Evolutionary conservation across 2,329 filamentous ascomycete species (phyloP).

Genomic region (Fusarium heterosporum): DNA sequence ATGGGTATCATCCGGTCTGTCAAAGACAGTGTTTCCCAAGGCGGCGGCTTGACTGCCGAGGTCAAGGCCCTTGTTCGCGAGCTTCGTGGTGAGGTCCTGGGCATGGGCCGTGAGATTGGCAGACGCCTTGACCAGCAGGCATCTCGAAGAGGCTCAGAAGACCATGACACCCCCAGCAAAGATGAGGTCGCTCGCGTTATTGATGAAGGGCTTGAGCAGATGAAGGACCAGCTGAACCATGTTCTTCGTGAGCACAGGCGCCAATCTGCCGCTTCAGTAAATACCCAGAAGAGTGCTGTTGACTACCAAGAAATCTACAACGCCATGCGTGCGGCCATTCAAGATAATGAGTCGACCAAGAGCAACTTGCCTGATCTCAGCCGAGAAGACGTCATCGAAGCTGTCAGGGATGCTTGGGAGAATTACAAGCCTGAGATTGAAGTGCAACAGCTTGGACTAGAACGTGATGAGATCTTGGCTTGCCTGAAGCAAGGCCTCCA

Average conservation of each 20-base stretch:
- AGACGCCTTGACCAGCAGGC: conserved; percentile 81
- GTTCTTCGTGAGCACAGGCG: conserved; percentile 81
- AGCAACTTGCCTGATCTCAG: conserved; percentile 63
- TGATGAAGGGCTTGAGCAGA: conserved; percentile 81
- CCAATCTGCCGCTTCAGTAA: conserved; percentile 72
- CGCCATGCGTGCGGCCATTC: conserved; percentile 80
- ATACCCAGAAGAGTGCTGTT: conserved; percentile 69
- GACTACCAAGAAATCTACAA: conserved; percentile 90
- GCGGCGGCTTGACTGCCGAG: conserved; percentile 89
- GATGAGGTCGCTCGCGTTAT: conserved; percentile 82
- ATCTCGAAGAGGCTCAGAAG: conserved; percentile 58
- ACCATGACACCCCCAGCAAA: conserved; percentile 65
- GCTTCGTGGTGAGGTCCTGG: conserved; percentile 89
- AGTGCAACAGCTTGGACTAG: conserved; percentile 88
- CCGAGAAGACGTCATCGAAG: conserved; percentile 86
- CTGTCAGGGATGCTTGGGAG: conserved; percentile 92
- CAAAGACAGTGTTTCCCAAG: conserved; percentile 90
- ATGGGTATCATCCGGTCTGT: conserved; percentile 85
- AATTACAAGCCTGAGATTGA: conserved; percentile 94
- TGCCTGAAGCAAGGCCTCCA: conserved; percentile 88
- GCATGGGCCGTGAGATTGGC: conserved; percentile 92
- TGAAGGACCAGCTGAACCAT: conserved; percentile 85
- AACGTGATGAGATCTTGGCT: conserved; percentile 88
- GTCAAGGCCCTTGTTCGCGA: conserved; percentile 92
- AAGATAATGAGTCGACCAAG: conserved; percentile 66